Conservation (phyloP, 306 rosid genomes). For the Albizia julibrissin region DNA sequence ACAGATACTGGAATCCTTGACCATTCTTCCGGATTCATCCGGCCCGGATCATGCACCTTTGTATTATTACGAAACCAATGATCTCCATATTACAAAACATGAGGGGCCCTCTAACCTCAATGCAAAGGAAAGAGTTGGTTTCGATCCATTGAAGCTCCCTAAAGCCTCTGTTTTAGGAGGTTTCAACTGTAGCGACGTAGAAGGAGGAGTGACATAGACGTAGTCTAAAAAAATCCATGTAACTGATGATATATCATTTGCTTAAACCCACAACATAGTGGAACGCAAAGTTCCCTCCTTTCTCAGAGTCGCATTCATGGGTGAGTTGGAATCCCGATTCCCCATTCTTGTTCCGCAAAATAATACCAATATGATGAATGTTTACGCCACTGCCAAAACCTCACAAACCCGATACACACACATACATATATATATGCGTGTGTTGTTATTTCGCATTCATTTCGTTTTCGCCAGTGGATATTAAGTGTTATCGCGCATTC, state of each 20-base stretch:
- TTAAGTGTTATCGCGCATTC: constrained; percentile 31
- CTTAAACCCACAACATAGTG: constrained; percentile 30
- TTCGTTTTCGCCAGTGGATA: constrained; percentile 23
- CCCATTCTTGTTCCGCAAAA: constrained; percentile 14
- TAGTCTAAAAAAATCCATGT: constrained; percentile 4
- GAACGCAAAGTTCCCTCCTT: constrained; percentile 21
- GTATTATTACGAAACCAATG: too few species aligned
- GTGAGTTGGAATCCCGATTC: constrained; percentile 56
- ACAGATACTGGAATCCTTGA: too few species aligned
- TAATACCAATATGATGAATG: constrained; percentile 19
- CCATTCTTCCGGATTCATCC: too few species aligned
- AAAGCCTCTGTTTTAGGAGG: constrained; percentile 17
- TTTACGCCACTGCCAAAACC: constrained; percentile 36
- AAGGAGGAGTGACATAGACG: constrained; percentile 25
- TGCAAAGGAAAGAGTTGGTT: too few species aligned
- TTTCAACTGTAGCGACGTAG: constrained; percentile 25
- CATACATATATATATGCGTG: not conserved
- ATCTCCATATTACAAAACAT: too few species aligned
- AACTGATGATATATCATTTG: constrained; percentile 50
- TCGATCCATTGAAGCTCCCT: constrained; percentile 26
- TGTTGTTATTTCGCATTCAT: constrained; percentile 64
- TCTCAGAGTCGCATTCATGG: constrained; percentile 45
- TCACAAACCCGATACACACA: constrained; percentile 30
- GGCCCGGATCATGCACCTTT: too few species aligned
- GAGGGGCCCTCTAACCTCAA: too few species aligned